Percentiles rank a stretch among this genome's conserved stretches.
These are phyloP conservation scores for Phytophthora colocasiae DNA, from an alignment of 352 stramenopile genomes.

Conservation along the genomic window DNA sequence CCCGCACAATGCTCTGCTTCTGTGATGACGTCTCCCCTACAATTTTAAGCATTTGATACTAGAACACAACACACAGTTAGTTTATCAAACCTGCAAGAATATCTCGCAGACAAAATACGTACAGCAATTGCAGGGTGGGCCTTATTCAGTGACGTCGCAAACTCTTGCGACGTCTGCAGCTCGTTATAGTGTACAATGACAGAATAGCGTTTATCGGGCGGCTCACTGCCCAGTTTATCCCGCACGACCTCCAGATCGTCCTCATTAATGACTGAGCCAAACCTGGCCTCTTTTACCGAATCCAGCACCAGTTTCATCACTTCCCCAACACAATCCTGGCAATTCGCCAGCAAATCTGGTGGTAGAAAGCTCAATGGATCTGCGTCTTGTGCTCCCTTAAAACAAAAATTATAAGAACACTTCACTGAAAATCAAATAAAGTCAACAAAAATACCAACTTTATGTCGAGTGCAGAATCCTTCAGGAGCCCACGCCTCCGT, in stretches of 20 bases:
- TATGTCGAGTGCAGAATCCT: constrained; percentile 96
- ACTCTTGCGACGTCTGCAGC: constrained; percentile 90
- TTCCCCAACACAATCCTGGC: constrained; percentile 67
- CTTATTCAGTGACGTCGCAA: constrained; percentile 75
- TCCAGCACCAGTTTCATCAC: constrained; percentile 74
- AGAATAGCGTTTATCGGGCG: constrained; percentile 77
- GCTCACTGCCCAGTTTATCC: constrained; percentile 57
- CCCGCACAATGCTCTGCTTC: constrained; percentile 76
- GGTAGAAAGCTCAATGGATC: constrained; percentile 68
- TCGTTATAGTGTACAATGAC: constrained; percentile 95
- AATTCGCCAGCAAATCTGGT: constrained; percentile 59
- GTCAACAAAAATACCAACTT: constrained; percentile 38
- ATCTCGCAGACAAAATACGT: constrained; percentile 17
- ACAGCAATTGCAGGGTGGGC: constrained; percentile 74
- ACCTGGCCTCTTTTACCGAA: constrained; percentile 70
- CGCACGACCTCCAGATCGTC: constrained; percentile 57
- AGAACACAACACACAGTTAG: neutral
- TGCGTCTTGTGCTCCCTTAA: constrained; percentile 73
- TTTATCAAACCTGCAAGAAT: neutral
- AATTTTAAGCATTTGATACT: constrained; percentile 89
- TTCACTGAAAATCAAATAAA: too few relatives aligned
- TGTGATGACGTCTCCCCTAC: constrained; percentile 75
- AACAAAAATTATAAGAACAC: constrained; percentile 9
- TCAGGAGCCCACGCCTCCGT: constrained; percentile 95
- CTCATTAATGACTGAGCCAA: constrained; percentile 61